Conservation (phyloP, 1,284 basidiomycete species). For the Naganishia liquefaciens region DNA sequence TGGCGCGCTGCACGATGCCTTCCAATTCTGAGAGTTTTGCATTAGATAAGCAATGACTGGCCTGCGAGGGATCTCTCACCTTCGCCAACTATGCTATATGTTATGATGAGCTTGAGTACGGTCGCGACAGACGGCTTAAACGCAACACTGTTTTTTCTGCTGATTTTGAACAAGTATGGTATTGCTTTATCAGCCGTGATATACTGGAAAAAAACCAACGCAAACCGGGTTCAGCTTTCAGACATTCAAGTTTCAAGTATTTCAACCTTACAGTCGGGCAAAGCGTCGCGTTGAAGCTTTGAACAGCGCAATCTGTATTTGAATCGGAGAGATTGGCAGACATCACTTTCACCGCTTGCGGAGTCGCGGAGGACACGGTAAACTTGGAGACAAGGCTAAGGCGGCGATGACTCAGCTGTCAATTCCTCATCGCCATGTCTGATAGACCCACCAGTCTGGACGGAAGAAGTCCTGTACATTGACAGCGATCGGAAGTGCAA, state of each 20-base stretch:
- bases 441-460: conserved; percentile 44
- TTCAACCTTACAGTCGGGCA: not conserved
- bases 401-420: not conserved
- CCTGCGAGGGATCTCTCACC: conserved; percentile 31
- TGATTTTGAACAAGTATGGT: conserved; percentile 50
- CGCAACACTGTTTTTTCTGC: not conserved
- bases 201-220: conserved; percentile 34
- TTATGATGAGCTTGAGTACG: conserved; percentile 43
- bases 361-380: conserved; percentile 51
- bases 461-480: conserved; percentile 56
- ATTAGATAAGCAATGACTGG: not conserved
- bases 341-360: conserved; percentile 47
- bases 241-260: not conserved
- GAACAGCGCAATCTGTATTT: conserved; percentile 34
- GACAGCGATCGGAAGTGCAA: conserved; percentile 52
- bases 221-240: not conserved
- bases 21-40: conserved; percentile 5
- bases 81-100: conserved; percentile 46
- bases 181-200: conserved; percentile 44
- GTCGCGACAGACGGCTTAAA: conserved; percentile 19
- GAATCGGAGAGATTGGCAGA: conserved; percentile 28
- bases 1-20: not conserved
- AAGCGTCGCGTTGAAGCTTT: conserved; percentile 33
- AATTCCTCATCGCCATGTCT: not conserved
- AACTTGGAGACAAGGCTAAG: conserved; percentile 52